Percentiles rank a stretch among this genome's conserved stretches.
These are phyloP conservation scores for Arthrinium puccinioides DNA, from an alignment of 2,329 filamentous ascomycete genomes.

Conservation along the genomic window DNA sequence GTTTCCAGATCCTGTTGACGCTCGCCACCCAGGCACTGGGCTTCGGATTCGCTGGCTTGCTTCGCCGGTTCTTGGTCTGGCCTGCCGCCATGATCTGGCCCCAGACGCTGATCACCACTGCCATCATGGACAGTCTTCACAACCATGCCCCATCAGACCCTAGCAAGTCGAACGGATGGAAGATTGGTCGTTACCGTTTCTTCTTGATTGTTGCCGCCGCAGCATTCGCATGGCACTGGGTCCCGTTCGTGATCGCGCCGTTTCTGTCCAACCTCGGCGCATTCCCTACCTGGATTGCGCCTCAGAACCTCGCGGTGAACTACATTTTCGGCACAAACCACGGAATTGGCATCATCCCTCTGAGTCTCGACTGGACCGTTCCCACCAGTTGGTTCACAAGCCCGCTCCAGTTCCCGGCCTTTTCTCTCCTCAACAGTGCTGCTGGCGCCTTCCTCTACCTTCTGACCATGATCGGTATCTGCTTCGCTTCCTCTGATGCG, in stretches of 20 bases:
- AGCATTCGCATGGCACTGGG: slow-evolving; percentile 45
- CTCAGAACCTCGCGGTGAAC: slow-evolving; percentile 37
- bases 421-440: no score
- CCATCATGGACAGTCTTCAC: slow-evolving; percentile 37
- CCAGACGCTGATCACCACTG: slow-evolving; percentile 36
- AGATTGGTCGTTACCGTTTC: slow-evolving; percentile 36
- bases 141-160: slow-evolving; percentile 44
- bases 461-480: no score
- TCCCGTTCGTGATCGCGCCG: slow-evolving; percentile 42
- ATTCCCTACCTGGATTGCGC: slow-evolving; percentile 40
- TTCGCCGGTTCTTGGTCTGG: slow-evolving; percentile 42
- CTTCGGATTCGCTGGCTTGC: slow-evolving; percentile 44
- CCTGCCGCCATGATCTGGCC: slow-evolving; percentile 45
- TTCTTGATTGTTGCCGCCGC: slow-evolving; percentile 32
- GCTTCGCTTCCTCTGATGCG: no score
- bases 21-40: slow-evolving; percentile 47
- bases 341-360: no score
- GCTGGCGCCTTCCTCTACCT: no score
- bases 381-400: no score
- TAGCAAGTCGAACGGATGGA: slow-evolving; percentile 27
- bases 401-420: no score
- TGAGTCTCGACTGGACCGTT: no score
- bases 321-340: no score
- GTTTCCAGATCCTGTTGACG: slow-evolving; percentile 42
- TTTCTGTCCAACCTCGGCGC: slow-evolving; percentile 38